These are phyloP conservation scores for Hibiscus tridactylites DNA, from an alignment of 345 rosid genomes.

Conservation along the genomic window DNA sequence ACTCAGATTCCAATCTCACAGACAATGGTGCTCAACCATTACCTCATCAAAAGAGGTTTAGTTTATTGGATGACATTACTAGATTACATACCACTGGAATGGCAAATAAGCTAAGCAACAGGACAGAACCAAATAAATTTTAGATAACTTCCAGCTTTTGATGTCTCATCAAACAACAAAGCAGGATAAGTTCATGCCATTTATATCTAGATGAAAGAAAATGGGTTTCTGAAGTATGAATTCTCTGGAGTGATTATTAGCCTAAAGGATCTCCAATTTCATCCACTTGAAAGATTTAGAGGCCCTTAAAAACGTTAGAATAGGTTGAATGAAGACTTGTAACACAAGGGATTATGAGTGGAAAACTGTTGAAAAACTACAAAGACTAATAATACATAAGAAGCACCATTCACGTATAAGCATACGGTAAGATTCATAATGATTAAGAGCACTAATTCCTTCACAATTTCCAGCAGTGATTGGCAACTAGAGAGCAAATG, in stretches of 20 bases:
- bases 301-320: background rate
- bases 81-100: background rate
- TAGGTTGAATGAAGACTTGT: background rate
- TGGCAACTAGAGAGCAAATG: background rate
- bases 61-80: background rate
- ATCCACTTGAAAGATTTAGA: background rate
- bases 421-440: conserved; percentile 1
- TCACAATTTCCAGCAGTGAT: background rate
- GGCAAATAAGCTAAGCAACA: background rate
- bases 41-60: background rate
- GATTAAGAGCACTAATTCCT: background rate
- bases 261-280: background rate
- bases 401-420: background rate
- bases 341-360: background rate
- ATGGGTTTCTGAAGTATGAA: background rate
- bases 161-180: background rate
- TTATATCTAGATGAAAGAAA: background rate
- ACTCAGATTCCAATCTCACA: background rate
- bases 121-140: background rate
- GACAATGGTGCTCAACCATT: background rate
- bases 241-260: background rate
- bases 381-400: background rate
- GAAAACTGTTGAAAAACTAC: background rate
- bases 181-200: background rate
- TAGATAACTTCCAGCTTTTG: background rate